These are phyloP conservation scores for Diaporthe vexans DNA, from an alignment of 2,329 filamentous ascomycete species.

Conservation along the genomic window DNA sequence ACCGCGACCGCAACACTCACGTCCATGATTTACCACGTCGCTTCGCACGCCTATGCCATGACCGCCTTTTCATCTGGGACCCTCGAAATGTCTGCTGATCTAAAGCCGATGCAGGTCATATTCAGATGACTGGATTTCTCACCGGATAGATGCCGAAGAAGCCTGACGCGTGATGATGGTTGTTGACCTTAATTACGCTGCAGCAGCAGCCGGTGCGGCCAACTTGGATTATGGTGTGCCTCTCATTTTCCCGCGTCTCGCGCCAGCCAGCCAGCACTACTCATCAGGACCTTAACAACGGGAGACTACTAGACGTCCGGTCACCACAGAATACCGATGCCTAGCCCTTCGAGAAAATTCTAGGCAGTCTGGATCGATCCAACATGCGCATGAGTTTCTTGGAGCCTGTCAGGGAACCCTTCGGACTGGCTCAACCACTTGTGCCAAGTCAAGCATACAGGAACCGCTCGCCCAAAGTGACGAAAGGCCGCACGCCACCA, in stretches of 20 bases:
- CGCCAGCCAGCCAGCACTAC: not conserved
- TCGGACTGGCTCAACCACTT: constrained; percentile 25
- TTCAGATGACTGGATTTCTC: constrained; percentile 5
- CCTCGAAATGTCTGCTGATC: constrained; percentile 6
- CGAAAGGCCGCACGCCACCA: constrained; percentile 35
- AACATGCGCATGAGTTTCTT: constrained; percentile 22
- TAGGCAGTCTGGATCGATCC: constrained; percentile 33
- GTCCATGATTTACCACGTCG: constrained; percentile 7
- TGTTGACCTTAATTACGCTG: constrained; percentile 5
- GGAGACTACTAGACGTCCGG: constrained; percentile 2
- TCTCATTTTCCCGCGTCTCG: constrained; percentile 25
- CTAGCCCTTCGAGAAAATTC: constrained; percentile 31
- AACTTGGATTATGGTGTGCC: not conserved
- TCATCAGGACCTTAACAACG: not conserved
- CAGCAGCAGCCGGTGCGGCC: not conserved
- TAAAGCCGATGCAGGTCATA: constrained; percentile 14
- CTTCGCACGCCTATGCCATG: constrained; percentile 13
- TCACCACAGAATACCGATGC: constrained; percentile 9
- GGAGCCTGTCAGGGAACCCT: constrained; percentile 19
- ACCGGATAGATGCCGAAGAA: constrained; percentile 6
- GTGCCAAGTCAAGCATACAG: constrained; percentile 33
- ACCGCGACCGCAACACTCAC: constrained; percentile 11
- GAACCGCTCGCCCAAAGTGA: constrained; percentile 19
- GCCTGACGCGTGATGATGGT: not conserved
- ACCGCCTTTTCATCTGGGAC: constrained; percentile 11